Evolutionary conservation across 1,284 basidiomycete species (phyloP).

Genomic region (Trametes versicolor): DNA sequence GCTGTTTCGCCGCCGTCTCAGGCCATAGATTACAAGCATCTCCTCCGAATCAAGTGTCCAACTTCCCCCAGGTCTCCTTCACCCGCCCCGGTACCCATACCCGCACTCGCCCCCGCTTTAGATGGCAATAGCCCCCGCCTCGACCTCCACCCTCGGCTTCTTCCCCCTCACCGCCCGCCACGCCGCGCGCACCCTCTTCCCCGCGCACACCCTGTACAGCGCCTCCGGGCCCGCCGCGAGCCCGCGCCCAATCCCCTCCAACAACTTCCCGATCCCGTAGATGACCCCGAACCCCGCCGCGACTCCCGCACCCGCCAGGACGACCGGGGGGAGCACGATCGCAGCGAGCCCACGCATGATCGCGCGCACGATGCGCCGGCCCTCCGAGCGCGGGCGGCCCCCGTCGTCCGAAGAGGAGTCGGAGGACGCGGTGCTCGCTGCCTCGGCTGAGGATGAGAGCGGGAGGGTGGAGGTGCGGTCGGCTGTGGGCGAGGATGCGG

Average conservation of each 20-base stretch:
- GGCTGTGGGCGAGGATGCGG: not conserved
- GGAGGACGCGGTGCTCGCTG: not conserved
- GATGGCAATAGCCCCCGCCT: conserved; percentile 20
- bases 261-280: conserved; percentile 28
- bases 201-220: conserved; percentile 14
- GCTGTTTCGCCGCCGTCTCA: not conserved
- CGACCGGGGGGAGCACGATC: conserved; percentile 23
- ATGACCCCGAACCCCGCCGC: conserved; percentile 19
- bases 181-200: conserved; percentile 10
- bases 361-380: conserved; percentile 13
- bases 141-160: conserved; percentile 1
- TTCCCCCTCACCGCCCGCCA: conserved; percentile 10
- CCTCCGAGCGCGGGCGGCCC: conserved; percentile 3
- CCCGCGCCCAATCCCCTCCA: conserved; percentile 28
- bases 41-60: not conserved
- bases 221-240: conserved; percentile 25
- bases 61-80: not conserved
- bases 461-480: not conserved
- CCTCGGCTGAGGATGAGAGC: not conserved
- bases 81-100: too few species aligned
- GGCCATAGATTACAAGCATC: not conserved
- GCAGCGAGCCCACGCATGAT: conserved; percentile 21
- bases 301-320: conserved; percentile 17
- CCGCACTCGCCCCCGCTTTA: too few species aligned
- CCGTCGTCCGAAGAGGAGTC: not conserved